Percentiles rank a stretch among this genome's conserved stretches.
Conservation (phyloP, 129 eudicot genomes). For the Rutidosis leptorrhynchoides region DNA sequence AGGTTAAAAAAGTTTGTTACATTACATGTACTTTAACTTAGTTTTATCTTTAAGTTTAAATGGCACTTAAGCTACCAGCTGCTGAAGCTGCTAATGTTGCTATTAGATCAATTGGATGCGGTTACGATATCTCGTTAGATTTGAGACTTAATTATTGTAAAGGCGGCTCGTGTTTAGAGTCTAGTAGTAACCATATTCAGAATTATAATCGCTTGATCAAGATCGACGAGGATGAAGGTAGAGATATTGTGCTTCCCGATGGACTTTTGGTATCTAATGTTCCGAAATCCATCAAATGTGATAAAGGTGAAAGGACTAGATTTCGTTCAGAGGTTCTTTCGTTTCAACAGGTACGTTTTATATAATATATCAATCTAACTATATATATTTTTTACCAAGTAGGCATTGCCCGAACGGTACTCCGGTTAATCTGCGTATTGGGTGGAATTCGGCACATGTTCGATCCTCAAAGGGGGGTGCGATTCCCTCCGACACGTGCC, state of each 20-base stretch:
- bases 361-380: conserved; percentile 3
- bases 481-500: no score
- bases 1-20: neutral
- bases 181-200: neutral
- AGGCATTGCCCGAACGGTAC: no score
- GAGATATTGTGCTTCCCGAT: conserved; percentile 84
- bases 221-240: conserved; percentile 69
- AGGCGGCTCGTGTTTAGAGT: conserved; percentile 34
- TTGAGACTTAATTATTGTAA: conserved; percentile 86
- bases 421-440: no score
- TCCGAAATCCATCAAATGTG: conserved; percentile 71
- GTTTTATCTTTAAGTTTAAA: neutral
- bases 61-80: conserved; percentile 85
- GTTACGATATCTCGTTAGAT: conserved; percentile 79
- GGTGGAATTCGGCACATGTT: no score
- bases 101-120: conserved; percentile 83
- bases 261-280: conserved; percentile 59
- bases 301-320: conserved; percentile 88
- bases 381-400: no score
- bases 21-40: neutral
- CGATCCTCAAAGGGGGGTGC: no score
- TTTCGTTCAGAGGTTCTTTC: conserved; percentile 88
- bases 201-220: conserved; percentile 47
- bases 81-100: conserved; percentile 81
- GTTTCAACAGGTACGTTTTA: conserved; percentile 72